Evolutionary conservation across 164 flowering plant species (phyloP).

Genomic region (Nymphaea thermarum): DNA sequence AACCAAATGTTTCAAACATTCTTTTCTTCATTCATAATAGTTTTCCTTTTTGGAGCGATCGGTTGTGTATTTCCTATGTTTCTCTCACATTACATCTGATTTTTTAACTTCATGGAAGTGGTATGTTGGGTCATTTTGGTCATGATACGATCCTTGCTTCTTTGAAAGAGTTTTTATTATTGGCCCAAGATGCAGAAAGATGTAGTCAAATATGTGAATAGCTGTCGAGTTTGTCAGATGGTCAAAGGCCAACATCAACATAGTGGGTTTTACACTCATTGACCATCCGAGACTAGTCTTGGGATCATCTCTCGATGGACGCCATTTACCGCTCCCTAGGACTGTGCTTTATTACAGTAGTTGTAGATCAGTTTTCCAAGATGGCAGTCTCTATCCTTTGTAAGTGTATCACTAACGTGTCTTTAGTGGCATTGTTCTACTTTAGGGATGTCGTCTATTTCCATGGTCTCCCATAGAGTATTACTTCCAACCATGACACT

Average conservation of each 20-base stretch:
- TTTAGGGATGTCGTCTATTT: background rate
- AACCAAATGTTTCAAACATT: background rate
- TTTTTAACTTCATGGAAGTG: background rate
- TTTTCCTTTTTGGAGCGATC: background rate
- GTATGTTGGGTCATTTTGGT: background rate
- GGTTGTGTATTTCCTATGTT: background rate
- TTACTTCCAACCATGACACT: background rate
- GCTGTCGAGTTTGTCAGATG: background rate
- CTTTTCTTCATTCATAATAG: background rate
- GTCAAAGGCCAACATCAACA: background rate
- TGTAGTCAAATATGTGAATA: background rate
- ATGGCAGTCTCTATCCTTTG: background rate
- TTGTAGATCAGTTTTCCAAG: constrained; percentile 2
- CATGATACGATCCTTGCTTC: background rate
- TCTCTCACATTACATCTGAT: background rate
- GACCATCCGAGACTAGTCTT: background rate
- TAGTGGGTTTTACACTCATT: background rate
- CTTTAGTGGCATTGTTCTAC: background rate
- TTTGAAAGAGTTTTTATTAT: background rate
- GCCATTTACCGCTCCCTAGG: background rate
- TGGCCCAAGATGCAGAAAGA: no score
- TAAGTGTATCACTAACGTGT: background rate
- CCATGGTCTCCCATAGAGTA: background rate
- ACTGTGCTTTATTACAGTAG: background rate
- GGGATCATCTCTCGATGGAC: background rate